Evolutionary conservation across 129 eudicot genomes (phyloP).

Genomic region (Oenanthe sinensis): DNA sequence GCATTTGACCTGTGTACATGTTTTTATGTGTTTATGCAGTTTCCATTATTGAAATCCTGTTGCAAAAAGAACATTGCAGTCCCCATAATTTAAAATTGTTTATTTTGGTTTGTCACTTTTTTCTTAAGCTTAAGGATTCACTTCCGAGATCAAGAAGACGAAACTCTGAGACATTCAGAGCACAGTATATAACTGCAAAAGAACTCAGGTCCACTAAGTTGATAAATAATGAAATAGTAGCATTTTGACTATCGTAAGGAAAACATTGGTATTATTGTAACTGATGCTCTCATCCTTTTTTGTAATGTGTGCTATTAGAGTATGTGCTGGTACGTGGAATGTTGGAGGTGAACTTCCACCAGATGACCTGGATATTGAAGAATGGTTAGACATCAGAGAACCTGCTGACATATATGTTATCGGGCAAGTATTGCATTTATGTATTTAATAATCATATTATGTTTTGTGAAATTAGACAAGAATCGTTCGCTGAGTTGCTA

Average conservation of each 20-base stretch:
- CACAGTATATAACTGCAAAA: slow-evolving; percentile 62
- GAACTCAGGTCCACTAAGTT: slow-evolving; percentile 55
- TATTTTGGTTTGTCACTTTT: not conserved
- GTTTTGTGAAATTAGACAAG: not conserved
- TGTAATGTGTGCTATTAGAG: slow-evolving; percentile 31
- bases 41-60: not conserved
- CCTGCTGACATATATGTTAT: slow-evolving; percentile 90
- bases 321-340: slow-evolving; percentile 90
- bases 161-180: slow-evolving; percentile 83
- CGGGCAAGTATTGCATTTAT: slow-evolving; percentile 44
- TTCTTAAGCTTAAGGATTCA: slow-evolving; percentile 34
- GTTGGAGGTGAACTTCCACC: slow-evolving; percentile 83
- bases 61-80: not conserved
- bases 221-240: not conserved
- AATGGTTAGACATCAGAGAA: slow-evolving; percentile 55
- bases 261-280: not conserved
- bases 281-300: not conserved
- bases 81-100: not conserved
- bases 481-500: too few relatives aligned
- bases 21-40: not conserved
- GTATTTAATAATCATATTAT: not conserved
- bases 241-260: slow-evolving; percentile 7
- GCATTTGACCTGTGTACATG: not conserved
- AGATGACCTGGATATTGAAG: slow-evolving; percentile 58
- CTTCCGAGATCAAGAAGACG: slow-evolving; percentile 69